Base-by-base conservation (phyloP, 768 basidiomycete species). In the Sarcomyxa edulis region DNA sequence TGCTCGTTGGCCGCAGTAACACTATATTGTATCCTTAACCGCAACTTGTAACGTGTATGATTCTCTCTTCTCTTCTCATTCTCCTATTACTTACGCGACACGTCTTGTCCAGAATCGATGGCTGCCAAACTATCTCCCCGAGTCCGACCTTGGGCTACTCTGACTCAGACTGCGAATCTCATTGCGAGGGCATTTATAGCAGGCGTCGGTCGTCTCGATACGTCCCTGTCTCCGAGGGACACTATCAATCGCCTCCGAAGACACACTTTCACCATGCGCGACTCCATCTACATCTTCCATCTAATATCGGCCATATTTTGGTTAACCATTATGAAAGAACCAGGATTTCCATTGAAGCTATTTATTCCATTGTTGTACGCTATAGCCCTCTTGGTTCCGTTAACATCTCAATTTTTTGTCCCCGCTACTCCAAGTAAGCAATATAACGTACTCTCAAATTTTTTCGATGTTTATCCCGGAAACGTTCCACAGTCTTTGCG, bases 371-470 rank as follows among this genome's bases (percentile, higher is more conserved):
- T 79, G 20, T 62, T 84, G 14, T 94, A 87, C 64, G 53, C 62
- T 39, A 51, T 73, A 35, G 82, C 78, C 22, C 70, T 97, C 42
- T 64, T 92, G 45, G 54, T 96, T 32, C 94, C 94, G 0, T 67
- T 93, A 39, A 93, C 93, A 0, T 84, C 79, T 21, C 93, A 95
- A 56, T 92, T 96, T 65, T 84, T 96, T 65, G 35, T 90, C 26
- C 91, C 92, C 0, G 94, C 90, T 0, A 84, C 79, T 0, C 93
- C 94, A n/a, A n/a, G n/a, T n/a, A n/a, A n/a, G n/a, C n/a, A n/a
- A n/a, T n/a, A n/a, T n/a, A n/a, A n/a, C n/a, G n/a, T n/a, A n/a
- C n/a, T n/a, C n/a, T n/a, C n/a, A n/a, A n/a, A n/a, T n/a, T n/a
- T n/a, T n/a, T n/a, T n/a, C n/a, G n/a, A n/a, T n/a, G n/a, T n/a